Percentiles rank a stretch among this genome's conserved stretches.
phyloP scores from a whole-genome alignment of 2,329 filamentous ascomycete genomes.

The Colletotrichum lindemuthianum region DNA sequence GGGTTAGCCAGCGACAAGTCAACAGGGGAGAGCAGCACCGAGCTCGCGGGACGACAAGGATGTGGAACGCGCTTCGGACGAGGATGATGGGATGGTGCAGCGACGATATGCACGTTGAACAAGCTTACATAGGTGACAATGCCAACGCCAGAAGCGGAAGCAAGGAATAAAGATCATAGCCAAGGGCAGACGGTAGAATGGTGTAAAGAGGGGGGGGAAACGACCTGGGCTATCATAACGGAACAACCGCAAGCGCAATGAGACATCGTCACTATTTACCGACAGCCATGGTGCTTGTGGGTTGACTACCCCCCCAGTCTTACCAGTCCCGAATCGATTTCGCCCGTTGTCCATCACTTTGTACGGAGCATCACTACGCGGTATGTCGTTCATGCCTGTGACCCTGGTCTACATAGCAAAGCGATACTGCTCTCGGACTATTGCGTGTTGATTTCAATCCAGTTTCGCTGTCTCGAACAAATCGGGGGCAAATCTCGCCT shows the following conservation, averaged over 20 bases:
- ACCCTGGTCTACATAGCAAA: conserved; percentile 6
- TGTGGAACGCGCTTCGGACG: conserved; percentile 8
- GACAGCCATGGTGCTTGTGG: conserved; percentile 22
- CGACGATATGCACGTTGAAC: conserved; percentile 17
- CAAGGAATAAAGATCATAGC: conserved; percentile 24
- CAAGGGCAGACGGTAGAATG: conserved; percentile 2
- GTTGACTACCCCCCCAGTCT: conserved; percentile 23
- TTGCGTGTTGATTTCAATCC: conserved; percentile 10
- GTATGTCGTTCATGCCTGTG: background rate
- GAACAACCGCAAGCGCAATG: conserved; percentile 9
- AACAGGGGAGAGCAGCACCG: conserved; percentile 20
- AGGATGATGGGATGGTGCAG: conserved; percentile 20
- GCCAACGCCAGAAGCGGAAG: conserved; percentile 31
- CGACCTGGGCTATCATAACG: conserved; percentile 17
- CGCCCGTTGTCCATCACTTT: conserved; percentile 14
- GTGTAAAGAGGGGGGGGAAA: conserved; percentile 6
- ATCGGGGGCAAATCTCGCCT: conserved; percentile 23
- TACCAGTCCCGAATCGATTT: conserved; percentile 27
- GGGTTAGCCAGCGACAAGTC: conserved; percentile 27
- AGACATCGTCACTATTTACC: conserved; percentile 22
- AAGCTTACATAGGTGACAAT: conserved; percentile 24
- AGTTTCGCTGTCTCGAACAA: conserved; percentile 3
- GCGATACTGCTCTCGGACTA: no score
- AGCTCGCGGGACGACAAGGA: conserved; percentile 32
- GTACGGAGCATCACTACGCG: background rate